Evolutionary conservation across 306 rosid species (phyloP), one percentile per base, ranked within the genome.

Genomic region (Lotus japonicus): DNA sequence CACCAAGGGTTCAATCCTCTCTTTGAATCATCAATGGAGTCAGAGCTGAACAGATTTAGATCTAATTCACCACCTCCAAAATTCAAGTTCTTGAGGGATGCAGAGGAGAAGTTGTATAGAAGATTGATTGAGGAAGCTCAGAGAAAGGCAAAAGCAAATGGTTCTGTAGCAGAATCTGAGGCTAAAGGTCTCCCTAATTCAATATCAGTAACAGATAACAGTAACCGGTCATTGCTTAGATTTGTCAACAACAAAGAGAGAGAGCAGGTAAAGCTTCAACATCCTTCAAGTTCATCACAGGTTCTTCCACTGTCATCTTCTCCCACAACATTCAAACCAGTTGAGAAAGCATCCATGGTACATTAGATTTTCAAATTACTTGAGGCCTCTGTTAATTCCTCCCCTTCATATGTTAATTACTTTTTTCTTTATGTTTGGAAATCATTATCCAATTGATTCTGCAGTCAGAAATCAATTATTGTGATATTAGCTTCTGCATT

Each of bases 251-350:
- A 62, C 83, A 71, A 51, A 76, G 84, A 80, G 60, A 77, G 48
- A 55, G 67, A 82, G 58, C 64, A 54, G 68, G 77, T 43, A 55
- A 74, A 82, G 65, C 60, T 64, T 66, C 75, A 70, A 36, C 77
- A 56, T 58, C 79, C 86, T 81, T 81, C 96, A 55, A 78, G 89
- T 63, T 85, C 95, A 50, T 82, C 89, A 19, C 91, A 92, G 92
- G 86, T 92, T 79, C 89, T 85, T 6, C 98, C 98, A n/a, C 67
- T 92, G 83, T 79, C 87, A 67, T 85, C 97, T 66, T 85, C 97
- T 55, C 97, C 96, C 33, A 77, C 88, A 54, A 39, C 77, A 35
- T 80, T 82, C 77, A 78, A 44, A 58, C 73, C 81, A 57, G 55
- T 77, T 67, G 79, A 80, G 31, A 75, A 83, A 23, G 54, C 82